Percentiles rank a stretch among this genome's conserved stretches.
Evolutionary conservation across 768 basidiomycete species (phyloP).

Genomic region (Lentinula aciculospora): DNA sequence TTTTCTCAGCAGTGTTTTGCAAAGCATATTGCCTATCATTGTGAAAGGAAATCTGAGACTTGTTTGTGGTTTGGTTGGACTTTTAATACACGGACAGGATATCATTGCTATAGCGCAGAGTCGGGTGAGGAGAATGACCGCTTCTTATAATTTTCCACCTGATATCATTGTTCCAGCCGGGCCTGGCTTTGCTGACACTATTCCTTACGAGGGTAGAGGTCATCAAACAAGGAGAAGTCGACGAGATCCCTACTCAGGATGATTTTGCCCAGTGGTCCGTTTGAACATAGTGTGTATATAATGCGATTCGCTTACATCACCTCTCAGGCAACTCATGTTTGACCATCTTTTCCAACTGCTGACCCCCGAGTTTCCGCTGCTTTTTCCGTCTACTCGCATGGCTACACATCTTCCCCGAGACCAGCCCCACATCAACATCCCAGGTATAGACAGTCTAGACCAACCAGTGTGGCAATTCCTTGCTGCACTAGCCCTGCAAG

Average conservation of each 20-base stretch:
- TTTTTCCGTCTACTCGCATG: constrained; percentile 89
- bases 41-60: constrained; percentile 75
- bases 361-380: constrained; percentile 63
- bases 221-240: constrained; percentile 70
- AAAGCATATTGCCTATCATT: constrained; percentile 80
- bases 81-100: constrained; percentile 77
- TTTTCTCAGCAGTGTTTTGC: constrained; percentile 81
- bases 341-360: constrained; percentile 82
- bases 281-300: not conserved
- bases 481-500: constrained; percentile 81
- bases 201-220: constrained; percentile 92
- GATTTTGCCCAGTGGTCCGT: constrained; percentile 73
- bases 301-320: not conserved
- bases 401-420: constrained; percentile 31
- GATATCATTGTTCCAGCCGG: constrained; percentile 54
- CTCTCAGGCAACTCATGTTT: constrained; percentile 76
- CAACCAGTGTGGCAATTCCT: constrained; percentile 96
- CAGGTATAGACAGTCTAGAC: constrained; percentile 63
- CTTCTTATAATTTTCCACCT: constrained; percentile 1
- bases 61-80: constrained; percentile 79
- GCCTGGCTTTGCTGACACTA: constrained; percentile 83
- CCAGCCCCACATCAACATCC: constrained; percentile 22
- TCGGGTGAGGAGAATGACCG: constrained; percentile 47
- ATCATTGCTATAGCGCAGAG: constrained; percentile 70
- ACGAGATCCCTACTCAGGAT: constrained; percentile 57